Evolutionary conservation across 352 stramenopile genomes (phyloP), one percentile per base, ranked within the genome.

Genomic region (Phytopythium mirpurense): DNA sequence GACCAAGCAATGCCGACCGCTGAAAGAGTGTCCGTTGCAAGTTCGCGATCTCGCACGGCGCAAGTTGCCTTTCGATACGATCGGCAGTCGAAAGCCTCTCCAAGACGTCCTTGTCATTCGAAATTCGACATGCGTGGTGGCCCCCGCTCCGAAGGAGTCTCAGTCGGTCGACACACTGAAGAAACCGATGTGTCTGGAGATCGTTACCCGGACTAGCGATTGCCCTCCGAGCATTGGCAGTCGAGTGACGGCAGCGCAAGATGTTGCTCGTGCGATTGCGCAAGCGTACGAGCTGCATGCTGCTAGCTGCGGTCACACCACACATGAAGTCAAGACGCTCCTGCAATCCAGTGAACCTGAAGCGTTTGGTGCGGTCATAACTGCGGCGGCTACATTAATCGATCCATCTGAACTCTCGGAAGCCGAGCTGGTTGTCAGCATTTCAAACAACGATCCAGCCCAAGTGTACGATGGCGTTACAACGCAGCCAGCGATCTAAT

Each of bases 11-110:
- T 78, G 62, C 46, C 70, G 63, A 2, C 74, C 74, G 23, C 63
- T 84, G 24, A 78, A 74, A 36, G 70, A 69, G 12, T 67, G 65
- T 29, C 63, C 70, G n/a, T 57, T 93, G 2, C 70, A 88, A 47
- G 83, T 91, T 23, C 48, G 63, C 0, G 80, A 93, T 59, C 47
- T 93, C 12, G 76, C 80, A 23, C 64, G 78, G 21, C 72, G 74
- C 21, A 78, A 74, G 51, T 70, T 89, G 32, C 80, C 83, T 2
- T 72, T 86, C 43, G 80, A 91, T 46, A 60, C 63, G 14, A 57
- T 71, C 37, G 76, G 77, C 32, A 93, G 90, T 35, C 69, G 74
- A 51, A 59, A 66, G 27, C 59, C 74, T 12, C 34, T 93, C 2
- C 52, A 54, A 3, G 63, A 76, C 19, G 57, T 72, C 9, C 62